Evolutionary conservation across 1,284 basidiomycete species (phyloP).

Genomic region (Bondarzewia mesenterica): DNA sequence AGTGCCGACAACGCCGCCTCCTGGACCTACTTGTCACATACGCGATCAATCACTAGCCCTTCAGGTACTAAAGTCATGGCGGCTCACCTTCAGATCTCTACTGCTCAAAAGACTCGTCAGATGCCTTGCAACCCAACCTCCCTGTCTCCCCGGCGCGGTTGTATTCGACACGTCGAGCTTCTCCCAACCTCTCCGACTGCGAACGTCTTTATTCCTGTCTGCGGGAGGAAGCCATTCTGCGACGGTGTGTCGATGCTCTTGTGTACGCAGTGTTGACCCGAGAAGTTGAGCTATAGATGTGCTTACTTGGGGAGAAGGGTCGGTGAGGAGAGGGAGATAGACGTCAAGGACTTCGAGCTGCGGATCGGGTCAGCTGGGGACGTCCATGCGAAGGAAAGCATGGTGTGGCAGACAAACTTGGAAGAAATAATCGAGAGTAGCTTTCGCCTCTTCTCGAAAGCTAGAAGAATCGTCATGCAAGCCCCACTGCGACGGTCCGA

Average conservation of each 20-base stretch:
- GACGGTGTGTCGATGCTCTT: constrained; percentile 48
- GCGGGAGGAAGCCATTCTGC: constrained; percentile 54
- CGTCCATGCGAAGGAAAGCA: too few species aligned
- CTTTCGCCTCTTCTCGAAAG: constrained; percentile 43
- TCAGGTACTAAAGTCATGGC: neutral
- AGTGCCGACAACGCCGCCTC: constrained; percentile 66
- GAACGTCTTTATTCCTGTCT: constrained; percentile 44
- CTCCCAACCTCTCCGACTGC: constrained; percentile 59
- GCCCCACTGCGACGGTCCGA: constrained; percentile 62
- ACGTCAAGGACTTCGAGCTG: constrained; percentile 56
- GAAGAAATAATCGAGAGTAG: constrained; percentile 51
- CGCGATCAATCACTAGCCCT: neutral
- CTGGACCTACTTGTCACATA: constrained; percentile 38
- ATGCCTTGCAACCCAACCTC: constrained; percentile 52
- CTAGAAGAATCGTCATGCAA: constrained; percentile 37
- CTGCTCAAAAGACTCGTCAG: constrained; percentile 39
- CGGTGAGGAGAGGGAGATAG: constrained; percentile 52
- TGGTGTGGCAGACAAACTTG: constrained; percentile 37
- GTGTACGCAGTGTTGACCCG: constrained; percentile 39
- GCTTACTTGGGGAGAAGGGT: constrained; percentile 29
- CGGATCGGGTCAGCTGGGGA: too few species aligned
- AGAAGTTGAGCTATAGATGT: constrained; percentile 53
- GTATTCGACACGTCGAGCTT: constrained; percentile 29
- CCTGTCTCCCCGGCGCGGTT: constrained; percentile 33
- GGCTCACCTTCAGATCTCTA: constrained; percentile 44